Base-by-base conservation (phyloP, 805 yeast genomes). In the Metschnikowia proteae region DNA sequence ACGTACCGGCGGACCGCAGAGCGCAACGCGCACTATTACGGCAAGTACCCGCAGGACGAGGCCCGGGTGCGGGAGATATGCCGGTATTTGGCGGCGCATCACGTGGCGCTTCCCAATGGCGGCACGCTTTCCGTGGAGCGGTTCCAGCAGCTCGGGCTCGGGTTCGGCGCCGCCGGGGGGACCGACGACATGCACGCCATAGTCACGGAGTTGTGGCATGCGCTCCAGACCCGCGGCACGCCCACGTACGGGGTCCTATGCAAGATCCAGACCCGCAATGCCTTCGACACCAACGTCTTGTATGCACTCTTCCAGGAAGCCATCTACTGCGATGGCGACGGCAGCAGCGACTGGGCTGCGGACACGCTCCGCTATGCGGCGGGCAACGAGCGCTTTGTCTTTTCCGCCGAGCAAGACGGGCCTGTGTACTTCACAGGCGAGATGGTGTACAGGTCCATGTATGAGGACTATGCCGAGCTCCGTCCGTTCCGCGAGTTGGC, bases 261-360 rank as follows among this genome's bases (percentile, higher is more conserved):
- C 25, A 38, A 52, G 2, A 50, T 79, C 9, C 71, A 74, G 51
- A 60, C 59, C 39, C 54, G 47, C 25, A 59, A 66, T 6, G 63
- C 74, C 1, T 81, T 79, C 56, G 84, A 80, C 49, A 74, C 84
- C 3, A 81, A 81, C 52, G 62, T 76, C 29, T 55, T 81, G 13
- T 81, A 81, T 56, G 80, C 81, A 3, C 64, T 82, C 36, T 73
- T 80, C 53, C 84, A 80, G 58, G 85, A 81, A 53, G 80, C 83
- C 5, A 80, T 81, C 11, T 81, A 81, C 59, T 66, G 77, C 50
- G 80, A 78, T 54, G 77, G 79, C 0, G 5, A 5, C 6, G 37
- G 37, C 38, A 41, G 38, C 26, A 64, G 78, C 4, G 53, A 69
- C 43, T 81, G 85, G 85, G 61, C 78, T 5, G 83, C 83, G 2